These are phyloP conservation scores for Tulasnella sp. DNA, from an alignment of 768 basidiomycete species.

Conservation along the genomic window DNA sequence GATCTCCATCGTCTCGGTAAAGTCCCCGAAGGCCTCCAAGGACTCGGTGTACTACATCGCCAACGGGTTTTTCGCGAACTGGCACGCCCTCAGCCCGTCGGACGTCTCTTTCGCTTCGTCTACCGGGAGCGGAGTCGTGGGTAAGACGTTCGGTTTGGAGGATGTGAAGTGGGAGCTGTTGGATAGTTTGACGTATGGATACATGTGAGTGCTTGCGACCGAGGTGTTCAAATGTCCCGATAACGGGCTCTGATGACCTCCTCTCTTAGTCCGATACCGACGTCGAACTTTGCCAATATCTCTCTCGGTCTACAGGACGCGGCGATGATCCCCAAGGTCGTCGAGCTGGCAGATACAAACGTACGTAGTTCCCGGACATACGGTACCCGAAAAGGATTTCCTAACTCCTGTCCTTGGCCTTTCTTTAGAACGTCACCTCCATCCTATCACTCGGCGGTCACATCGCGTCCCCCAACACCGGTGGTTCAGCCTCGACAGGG, in stretches of 20 bases:
- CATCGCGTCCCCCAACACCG: neutral
- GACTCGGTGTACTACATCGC: constrained; percentile 1
- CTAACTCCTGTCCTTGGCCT: too few species aligned
- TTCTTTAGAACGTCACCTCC: constrained; percentile 7
- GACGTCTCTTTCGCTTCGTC: neutral
- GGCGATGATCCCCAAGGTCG: neutral
- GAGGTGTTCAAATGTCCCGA: too few species aligned
- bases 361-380: too few species aligned
- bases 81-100: constrained; percentile 1
- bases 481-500: constrained; percentile 1
- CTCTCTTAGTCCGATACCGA: constrained; percentile 1
- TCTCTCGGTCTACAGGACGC: constrained; percentile 1
- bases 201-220: neutral
- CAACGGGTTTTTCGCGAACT: constrained; percentile 9
- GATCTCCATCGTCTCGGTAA: neutral
- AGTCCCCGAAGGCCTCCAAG: neutral
- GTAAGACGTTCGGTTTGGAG: neutral
- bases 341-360: neutral
- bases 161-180: constrained; percentile 7
- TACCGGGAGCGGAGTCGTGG: neutral
- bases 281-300: constrained; percentile 5
- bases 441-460: constrained; percentile 7
- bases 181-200: constrained; percentile 7
- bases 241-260: neutral
- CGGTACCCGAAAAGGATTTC: too few species aligned